Conservation (phyloP, 2,329 filamentous ascomycete species). For the Verticillium albo-atrum region DNA sequence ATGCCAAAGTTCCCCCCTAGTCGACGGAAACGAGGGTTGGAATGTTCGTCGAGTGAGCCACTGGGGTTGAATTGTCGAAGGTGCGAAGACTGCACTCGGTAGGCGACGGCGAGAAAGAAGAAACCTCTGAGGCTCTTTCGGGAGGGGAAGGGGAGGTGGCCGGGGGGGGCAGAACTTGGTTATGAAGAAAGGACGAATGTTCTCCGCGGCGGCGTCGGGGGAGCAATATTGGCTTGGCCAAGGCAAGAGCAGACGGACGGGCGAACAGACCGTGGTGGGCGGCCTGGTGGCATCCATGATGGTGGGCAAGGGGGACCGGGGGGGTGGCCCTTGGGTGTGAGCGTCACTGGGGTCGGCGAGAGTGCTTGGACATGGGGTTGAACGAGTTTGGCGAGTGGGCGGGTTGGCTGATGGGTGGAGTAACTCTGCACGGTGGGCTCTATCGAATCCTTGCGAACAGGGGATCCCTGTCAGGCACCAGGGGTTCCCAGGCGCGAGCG, state of each 20-base stretch:
- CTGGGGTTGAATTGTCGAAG: background rate
- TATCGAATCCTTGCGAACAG: background rate
- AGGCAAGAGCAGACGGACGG: background rate
- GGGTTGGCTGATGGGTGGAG: background rate
- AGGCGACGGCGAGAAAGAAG: background rate
- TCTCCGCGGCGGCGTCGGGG: background rate
- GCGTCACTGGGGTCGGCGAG: background rate
- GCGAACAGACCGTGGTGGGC: background rate
- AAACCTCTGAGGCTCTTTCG: background rate
- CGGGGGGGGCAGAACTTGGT: slow-evolving; percentile 1
- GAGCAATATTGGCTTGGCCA: background rate
- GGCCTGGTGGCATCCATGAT: background rate
- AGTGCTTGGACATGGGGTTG: background rate
- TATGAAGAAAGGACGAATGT: background rate
- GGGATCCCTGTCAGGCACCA: background rate
- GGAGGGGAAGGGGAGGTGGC: background rate
- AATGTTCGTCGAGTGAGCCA: background rate
- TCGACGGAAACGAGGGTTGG: background rate
- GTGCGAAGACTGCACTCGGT: background rate
- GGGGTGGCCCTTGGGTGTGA: background rate
- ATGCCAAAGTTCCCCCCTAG: background rate
- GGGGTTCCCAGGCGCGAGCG: background rate
- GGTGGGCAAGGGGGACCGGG: background rate
- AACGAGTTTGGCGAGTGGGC: background rate
- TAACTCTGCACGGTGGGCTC: background rate